Percentiles rank a stretch among this genome's conserved stretches.
phyloP scores from a whole-genome alignment of 768 basidiomycete species.

The Gloeostereum incarnatum region DNA sequence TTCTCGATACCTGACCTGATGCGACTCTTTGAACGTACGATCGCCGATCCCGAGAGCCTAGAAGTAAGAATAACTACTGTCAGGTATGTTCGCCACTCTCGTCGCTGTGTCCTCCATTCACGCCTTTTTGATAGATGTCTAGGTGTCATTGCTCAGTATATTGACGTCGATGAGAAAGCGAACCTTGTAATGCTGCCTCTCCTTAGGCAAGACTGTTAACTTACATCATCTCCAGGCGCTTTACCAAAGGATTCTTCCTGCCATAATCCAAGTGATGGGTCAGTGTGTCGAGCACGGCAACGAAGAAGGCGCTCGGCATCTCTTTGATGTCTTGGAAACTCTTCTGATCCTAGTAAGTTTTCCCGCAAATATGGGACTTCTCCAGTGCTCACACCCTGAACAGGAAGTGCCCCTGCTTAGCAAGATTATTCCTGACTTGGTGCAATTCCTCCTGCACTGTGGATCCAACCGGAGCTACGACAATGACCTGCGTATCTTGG shows the following conservation, averaged over 20 bases:
- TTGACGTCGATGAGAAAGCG: constrained; percentile 78
- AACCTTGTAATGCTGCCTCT: constrained; percentile 56
- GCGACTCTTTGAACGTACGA: constrained; percentile 62
- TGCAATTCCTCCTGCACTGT: constrained; percentile 78
- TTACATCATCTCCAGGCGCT: constrained; percentile 43
- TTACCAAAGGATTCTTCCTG: constrained; percentile 81
- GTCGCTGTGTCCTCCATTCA: neutral
- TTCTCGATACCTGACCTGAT: constrained; percentile 75
- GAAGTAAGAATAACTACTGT: constrained; percentile 90
- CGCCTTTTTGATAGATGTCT: constrained; percentile 44
- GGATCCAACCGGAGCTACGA: constrained; percentile 75
- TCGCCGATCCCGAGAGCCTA: constrained; percentile 77
- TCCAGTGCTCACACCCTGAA: constrained; percentile 8
- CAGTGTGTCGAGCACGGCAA: constrained; percentile 74
- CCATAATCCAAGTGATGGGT: constrained; percentile 83
- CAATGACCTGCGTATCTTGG: constrained; percentile 76
- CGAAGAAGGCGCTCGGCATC: constrained; percentile 74
- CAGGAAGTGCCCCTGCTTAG: constrained; percentile 92
- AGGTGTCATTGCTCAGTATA: constrained; percentile 88
- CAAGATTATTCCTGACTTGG: constrained; percentile 80
- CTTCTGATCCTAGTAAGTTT: constrained; percentile 72
- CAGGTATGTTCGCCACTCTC: constrained; percentile 30
- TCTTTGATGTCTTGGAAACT: constrained; percentile 95
- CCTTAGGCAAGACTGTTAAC: neutral
- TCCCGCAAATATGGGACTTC: neutral